Base-by-base conservation (phyloP, 2,329 filamentous ascomycete genomes). In the Aciculosporium take region DNA sequence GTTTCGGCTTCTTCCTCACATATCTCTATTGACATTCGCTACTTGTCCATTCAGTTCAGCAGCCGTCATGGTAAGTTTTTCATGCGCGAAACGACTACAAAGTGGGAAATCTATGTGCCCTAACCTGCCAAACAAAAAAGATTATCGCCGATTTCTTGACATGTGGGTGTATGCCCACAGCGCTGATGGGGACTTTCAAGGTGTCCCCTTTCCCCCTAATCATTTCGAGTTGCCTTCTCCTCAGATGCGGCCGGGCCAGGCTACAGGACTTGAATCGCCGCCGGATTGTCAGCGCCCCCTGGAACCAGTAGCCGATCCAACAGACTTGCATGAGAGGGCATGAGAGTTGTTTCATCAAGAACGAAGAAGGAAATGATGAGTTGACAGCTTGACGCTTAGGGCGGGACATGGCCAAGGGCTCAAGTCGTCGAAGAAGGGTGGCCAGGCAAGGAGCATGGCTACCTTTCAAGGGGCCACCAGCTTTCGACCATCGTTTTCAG, bases 31-130 rank as follows among this genome's bases (percentile, higher is more conserved):
- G 66, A 69, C 44, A 66, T 72, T 37, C 62, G 65, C 37, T 67
- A 71, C 51, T 56, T 72, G 23, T 64, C 64, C 5, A 62, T 72
- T 33, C 68, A 71, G 40, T 72, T 72, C 47, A 69, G 63, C 32
- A 60, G 63, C 33, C 57, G 62, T 23, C 61, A 66, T 49, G 68
- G 68, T 70, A 55, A 53, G 56, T 41, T 34, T 23, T n/a, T 10
- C 23, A n/a, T 6, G 23, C n/a, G n/a, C n/a, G 7, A 0, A 15
- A 10, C 13, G 7, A 9, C 7, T 10, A 32, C 5, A 9, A 21
- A n/a, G n/a, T 5, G 10, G 18, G 17, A 25, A 23, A 4, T n/a
- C 23, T 15, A 12, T 13, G 9, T 25, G 9, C 13, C 21, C 40
- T 42, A 29, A 42, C 36, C 36, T 20, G 13, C 15, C 21, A 23